A percentile compares a stretch with the other conserved stretches of the same genome.
Evolutionary conservation across 371 early-diverging fungal genomes (phyloP).

Genomic region (Coemansia sp.): DNA sequence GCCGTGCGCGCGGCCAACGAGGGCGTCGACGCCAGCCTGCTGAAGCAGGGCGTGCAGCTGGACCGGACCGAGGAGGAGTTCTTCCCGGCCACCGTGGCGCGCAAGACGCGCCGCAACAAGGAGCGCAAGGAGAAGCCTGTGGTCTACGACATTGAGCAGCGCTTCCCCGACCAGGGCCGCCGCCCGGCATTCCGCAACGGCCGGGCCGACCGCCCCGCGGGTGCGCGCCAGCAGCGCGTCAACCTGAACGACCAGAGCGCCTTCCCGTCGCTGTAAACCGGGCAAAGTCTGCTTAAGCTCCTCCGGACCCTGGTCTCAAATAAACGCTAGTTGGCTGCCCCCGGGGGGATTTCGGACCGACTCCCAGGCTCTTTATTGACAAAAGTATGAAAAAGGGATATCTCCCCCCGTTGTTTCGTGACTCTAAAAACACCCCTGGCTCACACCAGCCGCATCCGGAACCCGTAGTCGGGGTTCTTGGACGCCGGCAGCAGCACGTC

Average conservation of each 20-base stretch:
- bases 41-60: slow-evolving; percentile 40
- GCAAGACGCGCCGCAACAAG: slow-evolving; percentile 45
- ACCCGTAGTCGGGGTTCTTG: slow-evolving; percentile 31
- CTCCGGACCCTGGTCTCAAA: no score
- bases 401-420: no score
- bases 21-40: slow-evolving; percentile 47
- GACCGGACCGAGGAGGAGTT: slow-evolving; percentile 38
- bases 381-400: neutral
- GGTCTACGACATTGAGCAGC: slow-evolving; percentile 45
- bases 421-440: neutral
- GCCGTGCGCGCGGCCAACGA: slow-evolving; percentile 51
- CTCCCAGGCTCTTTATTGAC: no score
- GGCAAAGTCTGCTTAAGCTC: no score
- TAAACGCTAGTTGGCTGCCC: no score
- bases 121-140: slow-evolving; percentile 47
- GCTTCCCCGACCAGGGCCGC: slow-evolving; percentile 33
- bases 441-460: slow-evolving; percentile 33
- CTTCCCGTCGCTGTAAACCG: slow-evolving; percentile 42
- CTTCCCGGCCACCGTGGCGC: slow-evolving; percentile 20
- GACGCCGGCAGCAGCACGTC: slow-evolving; percentile 37
- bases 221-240: slow-evolving; percentile 27
- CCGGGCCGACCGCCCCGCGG: slow-evolving; percentile 20
- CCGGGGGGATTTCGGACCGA: no score
- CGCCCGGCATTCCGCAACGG: slow-evolving; percentile 46
- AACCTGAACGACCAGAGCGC: slow-evolving; percentile 50